Evolutionary conservation across 2,329 filamentous ascomycete genomes (phyloP).

Genomic region (Ophiostoma novo-ulmi): DNA sequence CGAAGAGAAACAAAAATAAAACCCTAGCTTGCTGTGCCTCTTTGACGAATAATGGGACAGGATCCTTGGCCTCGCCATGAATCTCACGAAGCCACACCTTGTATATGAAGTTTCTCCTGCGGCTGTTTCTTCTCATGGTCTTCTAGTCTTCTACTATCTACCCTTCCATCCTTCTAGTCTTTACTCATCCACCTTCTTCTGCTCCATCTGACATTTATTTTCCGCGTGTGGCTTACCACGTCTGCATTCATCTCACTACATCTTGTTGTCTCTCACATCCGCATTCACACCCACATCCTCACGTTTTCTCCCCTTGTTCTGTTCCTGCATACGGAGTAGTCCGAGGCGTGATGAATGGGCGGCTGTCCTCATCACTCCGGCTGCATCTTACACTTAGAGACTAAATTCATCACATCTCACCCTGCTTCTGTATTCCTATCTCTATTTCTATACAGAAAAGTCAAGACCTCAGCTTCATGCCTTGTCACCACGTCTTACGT

Average conservation of each 20-base stretch:
- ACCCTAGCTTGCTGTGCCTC: constrained; percentile 9
- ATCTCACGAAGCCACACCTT: constrained; percentile 9
- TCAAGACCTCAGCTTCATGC: not conserved
- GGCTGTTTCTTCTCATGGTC: not conserved
- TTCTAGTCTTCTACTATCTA: not conserved
- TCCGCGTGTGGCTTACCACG: not conserved
- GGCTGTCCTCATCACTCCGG: constrained; percentile 9
- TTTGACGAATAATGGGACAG: constrained; percentile 15
- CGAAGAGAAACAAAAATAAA: constrained; percentile 4
- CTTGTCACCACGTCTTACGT: not conserved
- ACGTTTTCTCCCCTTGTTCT: not conserved
- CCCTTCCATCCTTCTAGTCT: not conserved
- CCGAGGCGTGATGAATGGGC: not conserved
- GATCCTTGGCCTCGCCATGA: constrained; percentile 10
- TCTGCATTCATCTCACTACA: not conserved
- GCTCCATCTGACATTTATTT: not conserved
- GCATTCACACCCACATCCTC: not conserved
- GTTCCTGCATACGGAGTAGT: constrained; percentile 21
- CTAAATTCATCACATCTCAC: not conserved
- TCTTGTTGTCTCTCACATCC: not conserved
- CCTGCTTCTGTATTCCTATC: not conserved
- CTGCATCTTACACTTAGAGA: constrained; percentile 7
- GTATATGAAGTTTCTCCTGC: not conserved
- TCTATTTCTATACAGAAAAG: not conserved
- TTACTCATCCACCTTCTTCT: not conserved